These are phyloP conservation scores for Mrakia gelida DNA, from an alignment of 768 basidiomycete species.

Conservation along the genomic window DNA sequence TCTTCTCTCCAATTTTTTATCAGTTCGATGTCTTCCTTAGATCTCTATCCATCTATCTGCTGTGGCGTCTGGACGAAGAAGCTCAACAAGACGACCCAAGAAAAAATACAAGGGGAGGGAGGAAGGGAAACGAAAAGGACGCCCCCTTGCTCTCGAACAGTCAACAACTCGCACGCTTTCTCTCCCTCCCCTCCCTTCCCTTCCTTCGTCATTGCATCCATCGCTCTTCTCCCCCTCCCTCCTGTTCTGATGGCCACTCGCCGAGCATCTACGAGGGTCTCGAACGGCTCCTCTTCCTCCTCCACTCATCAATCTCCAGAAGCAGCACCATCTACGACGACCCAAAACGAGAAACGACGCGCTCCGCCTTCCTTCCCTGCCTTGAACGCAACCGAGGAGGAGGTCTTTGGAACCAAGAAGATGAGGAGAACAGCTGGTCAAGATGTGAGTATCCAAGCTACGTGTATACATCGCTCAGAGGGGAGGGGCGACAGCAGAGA, in stretches of 20 bases:
- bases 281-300: not conserved
- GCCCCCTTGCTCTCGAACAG: not conserved
- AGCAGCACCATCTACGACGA: too few relatives aligned
- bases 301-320: not conserved
- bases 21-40: not conserved
- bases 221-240: not conserved
- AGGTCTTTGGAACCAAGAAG: constrained; percentile 6
- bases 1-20: not conserved
- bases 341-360: constrained; percentile 8
- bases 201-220: constrained; percentile 5
- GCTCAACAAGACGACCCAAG: not conserved
- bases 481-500: too few relatives aligned
- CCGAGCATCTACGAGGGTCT: not conserved
- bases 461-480: not conserved
- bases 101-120: not conserved
- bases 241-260: constrained; percentile 14
- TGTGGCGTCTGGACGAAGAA: not conserved
- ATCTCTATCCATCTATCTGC: not conserved
- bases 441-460: constrained; percentile 2
- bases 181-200: constrained; percentile 18
- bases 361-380: not conserved
- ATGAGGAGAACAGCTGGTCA: not conserved
- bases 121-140: not conserved
- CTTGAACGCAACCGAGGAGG: constrained; percentile 13
- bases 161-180: not conserved